Base-by-base conservation (phyloP, 768 basidiomycete genomes). In the Pulveroboletus ravenelii region DNA sequence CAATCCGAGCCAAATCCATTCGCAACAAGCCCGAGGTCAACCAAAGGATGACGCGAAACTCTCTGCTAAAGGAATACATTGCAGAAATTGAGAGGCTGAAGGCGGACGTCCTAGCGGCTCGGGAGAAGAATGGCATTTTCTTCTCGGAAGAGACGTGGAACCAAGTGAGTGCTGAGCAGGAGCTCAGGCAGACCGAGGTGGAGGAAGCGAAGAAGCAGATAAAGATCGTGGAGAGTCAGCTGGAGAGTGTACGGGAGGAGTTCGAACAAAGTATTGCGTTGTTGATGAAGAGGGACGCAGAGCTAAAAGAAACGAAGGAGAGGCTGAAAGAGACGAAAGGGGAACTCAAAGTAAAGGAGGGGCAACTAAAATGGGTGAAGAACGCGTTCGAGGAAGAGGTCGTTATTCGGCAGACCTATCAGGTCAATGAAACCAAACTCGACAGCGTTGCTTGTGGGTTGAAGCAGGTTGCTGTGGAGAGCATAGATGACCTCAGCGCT, bases 61-160 rank as follows among this genome's bases (percentile, higher is more conserved):
- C 91, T 1, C 81, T 98, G 43, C 72, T 99, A 41, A 93, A 93
- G 66, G 94, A 97, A 66, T 97, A 95, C 59, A 79, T 95, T 35
- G 82, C 78, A 12, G 96, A 98, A 68, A 96, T 98, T 41, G 93
- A 95, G 59, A 82, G 92, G 6, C 77, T 98, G 35, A 95, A 95
- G 65, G 82, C 84, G 0, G 94, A 98, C 58, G 74, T 95, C 40
- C 71, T 91, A 0, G 94, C 96, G 7, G 89, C 93, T 6, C 79
- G 94, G 34, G 93, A 96, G 69, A 95, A 95, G 77, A 93, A 95
- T 60, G 96, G 96, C 8, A 90, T 97, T 32, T 96, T 86, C 68
- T 86, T 98, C 66, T 86, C 91, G 1, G 84, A 90, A 59, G 93
- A 97, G 58, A 85, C 82, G 3, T 97, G 93, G 93, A 80, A 78